A percentile compares a stretch with the other conserved stretches of the same genome.
Conservation (phyloP, 73 alveolate genomes). For the Diophrys appendiculata region DNA sequence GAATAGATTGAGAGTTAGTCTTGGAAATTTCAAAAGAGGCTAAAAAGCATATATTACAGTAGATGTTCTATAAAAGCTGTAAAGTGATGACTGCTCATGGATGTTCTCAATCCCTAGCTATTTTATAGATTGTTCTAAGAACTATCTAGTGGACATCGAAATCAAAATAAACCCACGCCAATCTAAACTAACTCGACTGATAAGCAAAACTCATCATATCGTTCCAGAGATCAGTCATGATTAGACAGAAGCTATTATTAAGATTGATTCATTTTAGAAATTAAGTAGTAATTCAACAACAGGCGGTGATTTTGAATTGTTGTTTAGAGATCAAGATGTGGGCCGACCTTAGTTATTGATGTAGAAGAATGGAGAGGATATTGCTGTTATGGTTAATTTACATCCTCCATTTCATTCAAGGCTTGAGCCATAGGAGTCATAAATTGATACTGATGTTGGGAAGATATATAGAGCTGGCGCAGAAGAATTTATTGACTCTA, state of each 20-base stretch:
- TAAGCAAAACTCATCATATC: not conserved
- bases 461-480: not conserved
- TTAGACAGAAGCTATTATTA: not conserved
- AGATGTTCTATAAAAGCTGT: not conserved
- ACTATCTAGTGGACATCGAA: not conserved
- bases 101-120: slow-evolving; percentile 24
- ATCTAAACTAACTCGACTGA: not conserved
- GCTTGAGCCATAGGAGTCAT: slow-evolving; percentile 5
- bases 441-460: not conserved
- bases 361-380: not conserved
- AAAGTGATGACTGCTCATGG: slow-evolving; percentile 22
- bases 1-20: slow-evolving; percentile 19
- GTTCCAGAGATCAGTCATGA: not conserved
- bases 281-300: not conserved
- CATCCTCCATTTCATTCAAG: not conserved
- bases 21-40: slow-evolving; percentile 46
- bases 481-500: slow-evolving; percentile 31
- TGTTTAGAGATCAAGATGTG: not conserved
- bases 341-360: not conserved
- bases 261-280: not conserved
- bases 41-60: slow-evolving; percentile 16
- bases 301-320: not conserved
- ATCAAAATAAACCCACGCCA: not conserved
- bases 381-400: not conserved
- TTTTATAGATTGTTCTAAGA: not conserved